Evolutionary conservation across 2,329 filamentous ascomycete species (phyloP), one percentile per base, ranked within the genome.

Genomic region (Hymenoscyphus albidus): DNA sequence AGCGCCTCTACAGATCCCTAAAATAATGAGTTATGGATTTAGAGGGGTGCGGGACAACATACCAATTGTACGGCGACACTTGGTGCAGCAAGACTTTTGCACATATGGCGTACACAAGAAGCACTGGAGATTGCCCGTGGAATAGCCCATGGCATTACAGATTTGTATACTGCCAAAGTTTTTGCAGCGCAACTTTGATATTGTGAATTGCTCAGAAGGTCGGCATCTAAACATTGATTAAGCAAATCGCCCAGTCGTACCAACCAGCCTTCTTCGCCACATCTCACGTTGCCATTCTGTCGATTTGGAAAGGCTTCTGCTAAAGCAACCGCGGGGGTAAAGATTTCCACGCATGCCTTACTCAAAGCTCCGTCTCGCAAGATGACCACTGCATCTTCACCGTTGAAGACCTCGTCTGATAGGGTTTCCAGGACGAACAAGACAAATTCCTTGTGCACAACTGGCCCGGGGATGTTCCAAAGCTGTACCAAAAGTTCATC

Each of bases 341-440:
- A 96, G 67, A 98, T 93, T 76, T 98, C 95, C 67, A 98, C 91
- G 73, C 95, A 90, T 12, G 92, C 91, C 75, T 92, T 91, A 75
- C 93, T 96, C 67, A 99, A 84, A 63, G 91, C 86, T 61, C 88
- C 90, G 74, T 94, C 91, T 68, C 94, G 87, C 72, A 97, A 80
- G 16, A 90, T 90, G 14, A 94, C 93, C 4, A 93, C 88, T 1
- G 91, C 85, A 77, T 98, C 95, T 74, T 98, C 95, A 42, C 91
- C 88, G 70, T 90, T 91, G 78, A 98, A 97, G 61, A 97, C 87
- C 76, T 98, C 95, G 71, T 98, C 95, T 2, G 94, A 96, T 40
- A 99, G 82, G 18, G 90, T 93, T 79, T 98, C 95, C 60, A 99
- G 83, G 56, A 98, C 86, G 65, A 89, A 90, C 40, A 99, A 83